Evolutionary conservation across 805 yeast species (phyloP).

Genomic region (Saturnispora hagleri): DNA sequence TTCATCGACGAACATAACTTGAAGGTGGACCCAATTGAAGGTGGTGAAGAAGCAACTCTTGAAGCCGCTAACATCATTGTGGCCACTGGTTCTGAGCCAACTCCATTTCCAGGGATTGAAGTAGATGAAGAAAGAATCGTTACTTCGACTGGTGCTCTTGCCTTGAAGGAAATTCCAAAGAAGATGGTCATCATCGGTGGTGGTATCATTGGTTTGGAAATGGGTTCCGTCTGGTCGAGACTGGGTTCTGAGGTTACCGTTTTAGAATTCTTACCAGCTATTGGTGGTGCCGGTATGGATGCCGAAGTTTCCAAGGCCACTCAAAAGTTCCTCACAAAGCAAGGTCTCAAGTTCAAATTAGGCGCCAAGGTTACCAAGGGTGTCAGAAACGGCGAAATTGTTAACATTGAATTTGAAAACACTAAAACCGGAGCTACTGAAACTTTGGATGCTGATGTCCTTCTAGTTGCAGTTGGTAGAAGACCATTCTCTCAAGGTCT

Average conservation of each 20-base stretch:
- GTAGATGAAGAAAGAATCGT: constrained; percentile 97
- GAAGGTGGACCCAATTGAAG: constrained; percentile 79
- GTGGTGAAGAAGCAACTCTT: constrained; percentile 60
- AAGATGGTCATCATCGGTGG: constrained; percentile 92
- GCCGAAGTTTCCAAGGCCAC: constrained; percentile 85
- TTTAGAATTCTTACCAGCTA: constrained; percentile 78
- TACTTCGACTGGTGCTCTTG: constrained; percentile 85
- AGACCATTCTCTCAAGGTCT: constrained; percentile 92
- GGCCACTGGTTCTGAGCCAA: constrained; percentile 97
- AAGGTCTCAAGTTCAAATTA: constrained; percentile 88
- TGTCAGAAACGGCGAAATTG: constrained; percentile 79
- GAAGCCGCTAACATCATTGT: constrained; percentile 83
- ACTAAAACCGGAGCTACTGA: constrained; percentile 79
- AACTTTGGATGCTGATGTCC: constrained; percentile 78
- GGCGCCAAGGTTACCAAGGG: constrained; percentile 89
- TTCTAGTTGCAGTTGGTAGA: constrained; percentile 97
- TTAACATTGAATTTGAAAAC: constrained; percentile 80
- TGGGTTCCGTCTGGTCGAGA: constrained; percentile 97
- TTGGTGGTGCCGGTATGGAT: constrained; percentile 99
- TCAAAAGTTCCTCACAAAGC: constrained; percentile 85
- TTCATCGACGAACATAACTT: constrained; percentile 74
- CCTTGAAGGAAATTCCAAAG: constrained; percentile 86
- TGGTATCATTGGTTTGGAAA: constrained; percentile 98
- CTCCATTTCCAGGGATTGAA: constrained; percentile 97
- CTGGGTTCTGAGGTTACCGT: constrained; percentile 94